A percentile compares a stretch with the other conserved stretches of the same genome.
These are phyloP conservation scores for Mucor velutinosus DNA, from an alignment of 371 early-diverging fungal genomes.

Conservation along the genomic window DNA sequence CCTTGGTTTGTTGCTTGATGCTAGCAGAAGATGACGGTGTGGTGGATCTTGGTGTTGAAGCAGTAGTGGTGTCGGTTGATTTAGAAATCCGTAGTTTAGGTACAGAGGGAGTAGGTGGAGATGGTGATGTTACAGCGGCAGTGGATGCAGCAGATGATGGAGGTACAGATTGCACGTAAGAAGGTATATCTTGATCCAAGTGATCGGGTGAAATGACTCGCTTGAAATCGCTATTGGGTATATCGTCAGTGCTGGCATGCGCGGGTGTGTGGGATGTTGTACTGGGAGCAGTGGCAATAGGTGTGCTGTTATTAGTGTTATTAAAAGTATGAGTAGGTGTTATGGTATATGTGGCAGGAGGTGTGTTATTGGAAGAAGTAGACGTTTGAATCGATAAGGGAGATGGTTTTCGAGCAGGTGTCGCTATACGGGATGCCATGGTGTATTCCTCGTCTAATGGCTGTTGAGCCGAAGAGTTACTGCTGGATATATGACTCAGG, in stretches of 20 bases:
- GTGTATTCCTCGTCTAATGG: background rate
- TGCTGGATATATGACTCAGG: background rate
- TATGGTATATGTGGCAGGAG: background rate
- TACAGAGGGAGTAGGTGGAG: background rate
- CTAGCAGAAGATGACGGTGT: background rate
- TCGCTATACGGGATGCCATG: background rate
- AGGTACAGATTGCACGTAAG: constrained; percentile 17
- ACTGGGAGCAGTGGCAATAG: background rate
- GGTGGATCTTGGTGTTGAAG: background rate
- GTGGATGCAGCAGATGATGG: background rate
- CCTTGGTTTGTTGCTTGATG: constrained; percentile 3
- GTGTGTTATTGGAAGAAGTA: background rate
- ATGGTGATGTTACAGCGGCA: background rate
- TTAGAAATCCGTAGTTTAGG: constrained; percentile 4
- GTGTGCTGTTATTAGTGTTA: background rate
- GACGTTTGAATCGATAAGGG: background rate
- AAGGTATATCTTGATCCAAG: constrained; percentile 30
- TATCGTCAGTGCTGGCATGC: background rate
- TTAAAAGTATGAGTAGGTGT: background rate
- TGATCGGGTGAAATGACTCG: constrained; percentile 7
- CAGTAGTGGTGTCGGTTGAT: constrained; percentile 1
- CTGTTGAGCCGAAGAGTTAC: background rate
- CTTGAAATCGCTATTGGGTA: background rate
- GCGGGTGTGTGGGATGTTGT: background rate
- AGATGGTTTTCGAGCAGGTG: constrained; percentile 2